Conservation (phyloP, 495 filamentous ascomycete genomes). For the Symbiotaphrina buchneri region DNA sequence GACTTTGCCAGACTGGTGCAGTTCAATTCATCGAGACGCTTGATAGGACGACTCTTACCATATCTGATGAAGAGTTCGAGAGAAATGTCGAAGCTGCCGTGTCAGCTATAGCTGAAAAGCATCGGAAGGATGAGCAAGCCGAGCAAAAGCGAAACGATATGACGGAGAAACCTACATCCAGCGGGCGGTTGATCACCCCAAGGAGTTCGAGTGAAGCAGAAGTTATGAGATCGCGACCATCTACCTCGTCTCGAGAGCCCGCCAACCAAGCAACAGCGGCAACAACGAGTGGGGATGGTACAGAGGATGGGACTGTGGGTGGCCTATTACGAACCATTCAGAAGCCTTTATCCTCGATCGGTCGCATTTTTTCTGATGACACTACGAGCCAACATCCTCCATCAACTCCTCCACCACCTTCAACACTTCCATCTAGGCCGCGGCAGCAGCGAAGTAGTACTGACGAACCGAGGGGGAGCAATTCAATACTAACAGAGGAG, state of each 20-base stretch:
- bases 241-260: conserved; percentile 14
- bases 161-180: conserved; percentile 38
- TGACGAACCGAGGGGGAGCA: neutral
- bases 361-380: conserved; percentile 92
- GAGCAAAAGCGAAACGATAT: conserved; percentile 16
- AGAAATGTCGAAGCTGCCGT: conserved; percentile 86
- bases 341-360: conserved; percentile 75
- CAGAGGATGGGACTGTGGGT: conserved; percentile 55
- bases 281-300: conserved; percentile 21
- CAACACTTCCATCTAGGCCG: conserved; percentile 1
- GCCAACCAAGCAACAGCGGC: conserved; percentile 12
- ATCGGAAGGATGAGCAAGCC: conserved; percentile 31
- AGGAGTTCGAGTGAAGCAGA: conserved; percentile 33
- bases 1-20: conserved; percentile 49
- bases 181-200: conserved; percentile 26
- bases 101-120: conserved; percentile 80
- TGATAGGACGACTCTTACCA: conserved; percentile 80
- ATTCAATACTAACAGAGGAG: conserved; percentile 39
- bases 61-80: conserved; percentile 89
- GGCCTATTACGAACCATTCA: conserved; percentile 84
- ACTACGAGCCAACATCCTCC: neutral
- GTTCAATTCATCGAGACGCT: conserved; percentile 94
- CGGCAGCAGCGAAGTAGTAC: conserved; percentile 2
- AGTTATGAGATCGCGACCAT: conserved; percentile 21
- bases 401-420: conserved; percentile 1